A percentile compares a stretch with the other conserved stretches of the same genome.
These are phyloP conservation scores for Lichtheimia hyalospora DNA, from an alignment of 371 early-diverging fungal species.

Conservation along the genomic window DNA sequence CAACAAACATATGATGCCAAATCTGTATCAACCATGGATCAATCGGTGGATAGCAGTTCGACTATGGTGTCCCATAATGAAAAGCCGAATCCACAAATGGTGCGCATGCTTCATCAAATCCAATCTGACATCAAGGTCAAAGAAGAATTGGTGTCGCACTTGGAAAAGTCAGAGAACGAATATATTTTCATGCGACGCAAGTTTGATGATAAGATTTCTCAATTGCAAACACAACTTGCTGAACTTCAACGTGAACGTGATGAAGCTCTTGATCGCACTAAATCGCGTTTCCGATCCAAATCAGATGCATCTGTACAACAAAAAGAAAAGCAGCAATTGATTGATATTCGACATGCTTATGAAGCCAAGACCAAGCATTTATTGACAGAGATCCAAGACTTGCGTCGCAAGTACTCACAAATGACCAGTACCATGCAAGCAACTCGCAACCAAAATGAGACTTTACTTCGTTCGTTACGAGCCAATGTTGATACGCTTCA, in stretches of 20 bases:
- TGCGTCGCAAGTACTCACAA: conserved; percentile 61
- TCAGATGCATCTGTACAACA: conserved; percentile 24
- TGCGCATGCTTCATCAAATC: conserved; percentile 63
- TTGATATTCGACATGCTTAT: conserved; percentile 53
- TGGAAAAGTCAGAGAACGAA: conserved; percentile 58
- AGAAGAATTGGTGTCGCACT: conserved; percentile 52
- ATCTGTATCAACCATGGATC: neutral
- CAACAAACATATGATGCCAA: neutral
- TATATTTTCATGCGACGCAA: conserved; percentile 59
- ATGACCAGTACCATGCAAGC: conserved; percentile 54
- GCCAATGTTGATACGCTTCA: conserved; percentile 64
- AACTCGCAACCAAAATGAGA: conserved; percentile 54
- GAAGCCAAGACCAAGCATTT: conserved; percentile 72
- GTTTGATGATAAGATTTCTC: conserved; percentile 68
- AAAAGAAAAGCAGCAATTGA: conserved; percentile 40
- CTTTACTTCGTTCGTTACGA: conserved; percentile 46
- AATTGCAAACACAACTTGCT: conserved; percentile 56
- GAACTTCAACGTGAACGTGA: conserved; percentile 71
- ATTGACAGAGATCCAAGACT: conserved; percentile 65
- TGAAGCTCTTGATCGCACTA: conserved; percentile 52
- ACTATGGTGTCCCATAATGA: neutral
- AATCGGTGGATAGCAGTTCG: conserved; percentile 7
- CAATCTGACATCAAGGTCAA: conserved; percentile 72
- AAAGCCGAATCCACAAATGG: conserved; percentile 34
- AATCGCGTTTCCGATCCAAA: conserved; percentile 24